These are phyloP conservation scores for Suhomyces chickasaworum DNA, from an alignment of 1,139 yeast genomes.

Conservation along the genomic window DNA sequence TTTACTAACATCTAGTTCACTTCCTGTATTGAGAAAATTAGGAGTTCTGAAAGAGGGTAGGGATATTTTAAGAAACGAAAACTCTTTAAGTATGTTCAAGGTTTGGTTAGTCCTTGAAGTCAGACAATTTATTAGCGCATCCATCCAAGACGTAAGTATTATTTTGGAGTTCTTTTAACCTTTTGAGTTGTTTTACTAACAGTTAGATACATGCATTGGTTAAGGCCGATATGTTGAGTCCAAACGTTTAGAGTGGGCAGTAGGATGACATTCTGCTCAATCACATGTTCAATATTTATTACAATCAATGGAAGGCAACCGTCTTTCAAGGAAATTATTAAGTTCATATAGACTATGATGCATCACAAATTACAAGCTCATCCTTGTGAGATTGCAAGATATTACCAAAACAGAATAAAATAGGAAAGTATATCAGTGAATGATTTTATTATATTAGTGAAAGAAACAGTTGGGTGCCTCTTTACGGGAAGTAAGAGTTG, in stretches of 20 bases:
- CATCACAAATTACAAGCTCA: neutral
- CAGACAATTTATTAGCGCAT: slow-evolving; percentile 81
- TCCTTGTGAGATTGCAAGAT: too few relatives aligned
- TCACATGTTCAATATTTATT: neutral
- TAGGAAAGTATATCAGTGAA: too few relatives aligned
- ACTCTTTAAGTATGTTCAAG: slow-evolving; percentile 75
- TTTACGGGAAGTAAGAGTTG: too few relatives aligned
- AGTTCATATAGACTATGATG: neutral
- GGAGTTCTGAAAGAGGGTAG: slow-evolving; percentile 72
- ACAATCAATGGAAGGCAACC: neutral
- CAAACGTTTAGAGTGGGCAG: slow-evolving; percentile 28
- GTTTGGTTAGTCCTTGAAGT: slow-evolving; percentile 92
- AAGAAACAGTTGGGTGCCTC: too few relatives aligned
- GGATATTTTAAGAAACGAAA: slow-evolving; percentile 57
- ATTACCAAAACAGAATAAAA: too few relatives aligned
- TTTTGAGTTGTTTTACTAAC: slow-evolving; percentile 25
- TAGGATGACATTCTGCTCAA: neutral
- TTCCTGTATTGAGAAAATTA: slow-evolving; percentile 84
- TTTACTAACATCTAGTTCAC: slow-evolving; percentile 57
- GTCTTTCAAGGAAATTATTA: neutral
- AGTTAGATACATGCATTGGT: slow-evolving; percentile 45
- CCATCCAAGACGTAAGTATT: slow-evolving; percentile 66
- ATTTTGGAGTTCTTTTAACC: neutral
- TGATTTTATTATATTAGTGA: too few relatives aligned
- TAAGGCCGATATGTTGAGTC: slow-evolving; percentile 55